Conservation (phyloP, 345 rosid genomes). For the Psidium guajava region DNA sequence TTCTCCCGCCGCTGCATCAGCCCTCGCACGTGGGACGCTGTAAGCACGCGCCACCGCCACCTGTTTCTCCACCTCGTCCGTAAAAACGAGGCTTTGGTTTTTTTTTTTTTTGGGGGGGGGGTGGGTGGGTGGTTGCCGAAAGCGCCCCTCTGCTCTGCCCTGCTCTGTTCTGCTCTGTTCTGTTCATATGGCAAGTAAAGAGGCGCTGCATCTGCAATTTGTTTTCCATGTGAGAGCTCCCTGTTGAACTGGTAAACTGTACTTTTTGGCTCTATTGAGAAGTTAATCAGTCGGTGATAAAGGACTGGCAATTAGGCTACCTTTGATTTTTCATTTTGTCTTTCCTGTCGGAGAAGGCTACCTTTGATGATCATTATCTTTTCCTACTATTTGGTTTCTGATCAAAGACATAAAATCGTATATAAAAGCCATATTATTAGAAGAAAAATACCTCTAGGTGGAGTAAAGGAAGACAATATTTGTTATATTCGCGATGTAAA, state of each 20-base stretch:
- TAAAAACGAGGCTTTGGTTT: not conserved
- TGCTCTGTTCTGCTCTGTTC: not conserved
- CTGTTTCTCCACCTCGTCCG: not conserved
- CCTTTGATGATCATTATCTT: no score
- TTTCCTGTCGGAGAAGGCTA: no score
- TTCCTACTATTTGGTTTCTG: no score
- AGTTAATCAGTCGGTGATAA: not conserved
- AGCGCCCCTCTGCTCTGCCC: not conserved
- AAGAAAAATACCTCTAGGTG: no score
- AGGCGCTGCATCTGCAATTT: not conserved
- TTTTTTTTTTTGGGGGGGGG: no score
- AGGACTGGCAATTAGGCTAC: not conserved
- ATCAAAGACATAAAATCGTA: no score
- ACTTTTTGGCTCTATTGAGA: not conserved
- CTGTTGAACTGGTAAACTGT: not conserved
- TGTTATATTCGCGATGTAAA: no score
- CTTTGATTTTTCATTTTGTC: no score
- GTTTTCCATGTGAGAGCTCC: not conserved
- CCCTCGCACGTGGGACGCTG: constrained; percentile 20
- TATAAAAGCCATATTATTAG: no score
- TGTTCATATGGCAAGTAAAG: not conserved
- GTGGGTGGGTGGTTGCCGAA: no score
- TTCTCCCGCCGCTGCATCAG: not conserved
- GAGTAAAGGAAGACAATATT: no score
- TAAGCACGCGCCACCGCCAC: constrained; percentile 17